Base-by-base conservation (phyloP, 768 basidiomycete genomes). In the Hygrocybe coccinea region DNA sequence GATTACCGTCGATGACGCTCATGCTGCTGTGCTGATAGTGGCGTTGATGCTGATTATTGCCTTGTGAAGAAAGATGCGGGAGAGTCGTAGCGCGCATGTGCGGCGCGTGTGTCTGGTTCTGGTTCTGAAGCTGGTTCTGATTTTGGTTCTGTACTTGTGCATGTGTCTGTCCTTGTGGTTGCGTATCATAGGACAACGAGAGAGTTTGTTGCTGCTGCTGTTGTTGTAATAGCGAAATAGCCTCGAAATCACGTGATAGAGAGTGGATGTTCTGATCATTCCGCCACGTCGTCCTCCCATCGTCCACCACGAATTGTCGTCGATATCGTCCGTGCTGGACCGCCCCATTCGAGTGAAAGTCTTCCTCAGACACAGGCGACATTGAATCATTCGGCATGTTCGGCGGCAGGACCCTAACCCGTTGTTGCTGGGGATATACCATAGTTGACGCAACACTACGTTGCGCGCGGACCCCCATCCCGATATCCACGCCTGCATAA, bases 11-110 rank as follows among this genome's bases (percentile, higher is more conserved):
- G 64, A 77, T 52, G 29, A 76, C 50, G 35, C 76, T 79, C 74
- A 79, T 74, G 59, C 76, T 79, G 56, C 62, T 79, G 58, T 78
- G 77, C 63, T 77, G 76, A 59, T 70, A 74, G 63, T 80, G 79
- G 11, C 78, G 69, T 59, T 68, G 63, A 48, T 65, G 66, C 50
- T 67, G 65, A 55, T 67, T 52, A 52, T 59, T 29, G 53, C 50
- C 38, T 45, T 60, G 61, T 59, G 70, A 60, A 47, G 68, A 61
- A 10, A 73, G 76, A 55, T 72, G 74, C 21, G 77, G 77, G 56
- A 78, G 71, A 33, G 78, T 79, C 36, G 76, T 73, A 24, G 76
- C 74, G 36, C 77, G 74, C 54, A 75, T 65, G 59, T 79, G 78
- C 50, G 50, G 50, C 36, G 71, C 67, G 46, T 71, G 69, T 41